Evolutionary conservation across 805 yeast species (phyloP).

Genomic region (Cyberlindnera suaveolens): DNA sequence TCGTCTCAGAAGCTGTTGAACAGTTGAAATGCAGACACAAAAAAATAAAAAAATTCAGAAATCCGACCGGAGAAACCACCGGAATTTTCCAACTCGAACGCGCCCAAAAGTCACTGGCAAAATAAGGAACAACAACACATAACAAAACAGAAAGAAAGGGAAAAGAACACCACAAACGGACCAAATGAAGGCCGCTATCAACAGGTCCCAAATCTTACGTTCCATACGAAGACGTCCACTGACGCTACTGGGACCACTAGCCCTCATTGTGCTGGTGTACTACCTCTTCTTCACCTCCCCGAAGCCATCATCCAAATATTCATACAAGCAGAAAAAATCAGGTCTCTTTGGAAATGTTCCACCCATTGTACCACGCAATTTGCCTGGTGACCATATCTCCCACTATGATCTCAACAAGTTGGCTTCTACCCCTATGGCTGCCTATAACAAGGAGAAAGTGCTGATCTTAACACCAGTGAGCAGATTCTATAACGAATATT

Average conservation of each 20-base stretch:
- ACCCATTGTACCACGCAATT: slow-evolving; percentile 53
- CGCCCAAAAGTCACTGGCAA: neutral
- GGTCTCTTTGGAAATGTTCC: slow-evolving; percentile 36
- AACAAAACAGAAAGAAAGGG: neutral
- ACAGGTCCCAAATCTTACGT: slow-evolving; percentile 33
- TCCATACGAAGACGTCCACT: slow-evolving; percentile 58
- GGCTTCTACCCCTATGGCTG: slow-evolving; percentile 65
- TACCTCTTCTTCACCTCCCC: slow-evolving; percentile 37
- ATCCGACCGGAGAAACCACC: too few species aligned
- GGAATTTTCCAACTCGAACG: too few species aligned
- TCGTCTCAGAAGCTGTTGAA: too few species aligned
- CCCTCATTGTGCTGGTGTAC: slow-evolving; percentile 34
- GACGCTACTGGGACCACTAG: slow-evolving; percentile 39
- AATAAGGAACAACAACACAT: neutral
- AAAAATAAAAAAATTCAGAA: too few species aligned
- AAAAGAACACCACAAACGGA: neutral
- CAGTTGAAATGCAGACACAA: too few species aligned
- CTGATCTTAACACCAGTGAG: slow-evolving; percentile 88
- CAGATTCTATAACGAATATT: slow-evolving; percentile 75
- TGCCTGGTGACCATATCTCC: slow-evolving; percentile 68
- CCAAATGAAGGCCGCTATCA: slow-evolving; percentile 22
- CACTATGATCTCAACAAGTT: slow-evolving; percentile 82
- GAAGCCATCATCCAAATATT: slow-evolving; percentile 19
- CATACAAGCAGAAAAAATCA: slow-evolving; percentile 21
- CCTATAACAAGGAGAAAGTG: slow-evolving; percentile 72